Conservation (phyloP, 805 yeast genomes). For the Blastobotrys americana region DNA sequence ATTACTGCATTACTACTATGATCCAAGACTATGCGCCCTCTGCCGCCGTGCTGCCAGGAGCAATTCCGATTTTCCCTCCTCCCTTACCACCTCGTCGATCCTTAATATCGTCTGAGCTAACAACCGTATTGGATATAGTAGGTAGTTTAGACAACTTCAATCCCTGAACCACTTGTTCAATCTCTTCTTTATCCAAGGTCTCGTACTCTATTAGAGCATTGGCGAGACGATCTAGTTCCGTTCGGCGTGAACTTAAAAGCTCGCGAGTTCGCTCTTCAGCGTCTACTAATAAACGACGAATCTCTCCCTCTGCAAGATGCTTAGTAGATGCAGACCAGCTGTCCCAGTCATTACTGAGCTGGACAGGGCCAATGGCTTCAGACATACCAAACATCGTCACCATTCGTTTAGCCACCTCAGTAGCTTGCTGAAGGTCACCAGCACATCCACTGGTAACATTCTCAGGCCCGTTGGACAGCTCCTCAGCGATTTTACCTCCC, state of each 20-base stretch:
- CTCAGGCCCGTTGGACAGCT: conserved; percentile 79
- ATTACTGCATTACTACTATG: not conserved
- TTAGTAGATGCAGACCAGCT: conserved; percentile 87
- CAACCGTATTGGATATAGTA: conserved; percentile 67
- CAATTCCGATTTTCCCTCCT: too few species aligned
- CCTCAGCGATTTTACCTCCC: conserved; percentile 99
- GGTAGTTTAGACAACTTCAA: conserved; percentile 64
- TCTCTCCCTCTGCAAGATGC: conserved; percentile 89
- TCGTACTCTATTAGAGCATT: conserved; percentile 93
- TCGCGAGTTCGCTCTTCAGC: conserved; percentile 76
- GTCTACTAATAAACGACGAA: conserved; percentile 61
- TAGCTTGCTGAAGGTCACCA: conserved; percentile 82
- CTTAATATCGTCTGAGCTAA: conserved; percentile 37
- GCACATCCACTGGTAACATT: conserved; percentile 95
- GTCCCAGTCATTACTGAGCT: conserved; percentile 84
- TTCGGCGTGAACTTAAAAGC: conserved; percentile 50
- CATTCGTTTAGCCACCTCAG: conserved; percentile 92
- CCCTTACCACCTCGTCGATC: conserved; percentile 21
- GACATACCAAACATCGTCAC: conserved; percentile 97
- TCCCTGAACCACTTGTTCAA: conserved; percentile 78
- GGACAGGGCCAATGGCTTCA: conserved; percentile 86
- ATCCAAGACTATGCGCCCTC: not conserved
- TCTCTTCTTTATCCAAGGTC: conserved; percentile 85
- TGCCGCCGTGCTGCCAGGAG: too few species aligned
- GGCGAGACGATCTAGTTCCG: conserved; percentile 80